phyloP scores from a whole-genome alignment of 2,329 filamentous ascomycete genomes.

The Claviceps fusiformis region DNA sequence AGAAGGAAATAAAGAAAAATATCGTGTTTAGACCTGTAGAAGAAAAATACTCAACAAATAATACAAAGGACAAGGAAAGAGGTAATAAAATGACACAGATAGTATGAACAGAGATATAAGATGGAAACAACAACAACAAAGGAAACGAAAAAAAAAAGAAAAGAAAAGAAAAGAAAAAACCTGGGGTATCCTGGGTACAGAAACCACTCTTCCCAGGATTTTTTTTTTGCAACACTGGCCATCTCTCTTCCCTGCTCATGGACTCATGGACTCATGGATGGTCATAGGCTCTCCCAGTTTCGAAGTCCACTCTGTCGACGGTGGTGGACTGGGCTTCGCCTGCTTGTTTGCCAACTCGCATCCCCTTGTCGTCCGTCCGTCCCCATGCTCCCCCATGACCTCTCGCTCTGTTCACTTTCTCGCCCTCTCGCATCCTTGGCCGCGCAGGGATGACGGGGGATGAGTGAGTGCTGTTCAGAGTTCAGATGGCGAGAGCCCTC shows the following conservation, averaged over 20 bases:
- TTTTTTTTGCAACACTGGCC: background rate
- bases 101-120: background rate
- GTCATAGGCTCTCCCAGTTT: too few species aligned
- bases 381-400: background rate
- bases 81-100: background rate
- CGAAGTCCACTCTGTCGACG: background rate
- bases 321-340: background rate
- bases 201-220: background rate
- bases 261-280: background rate
- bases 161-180: background rate
- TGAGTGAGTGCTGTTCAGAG: background rate
- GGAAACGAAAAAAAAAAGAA: background rate
- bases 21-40: background rate
- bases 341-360: background rate
- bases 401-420: background rate
- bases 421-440: background rate
- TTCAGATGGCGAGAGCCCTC: background rate
- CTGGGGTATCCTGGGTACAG: slow-evolving; percentile 4
- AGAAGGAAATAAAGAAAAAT: too few species aligned
- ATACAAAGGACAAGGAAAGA: background rate
- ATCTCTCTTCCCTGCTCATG: slow-evolving; percentile 1
- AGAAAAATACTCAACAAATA: background rate
- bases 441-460: background rate
- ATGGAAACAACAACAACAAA: background rate
- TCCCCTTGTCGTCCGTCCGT: background rate